Evolutionary conservation across 2,329 filamentous ascomycete genomes (phyloP), one percentile per base, ranked within the genome.

Genomic region (Xylariaceae sp.): DNA sequence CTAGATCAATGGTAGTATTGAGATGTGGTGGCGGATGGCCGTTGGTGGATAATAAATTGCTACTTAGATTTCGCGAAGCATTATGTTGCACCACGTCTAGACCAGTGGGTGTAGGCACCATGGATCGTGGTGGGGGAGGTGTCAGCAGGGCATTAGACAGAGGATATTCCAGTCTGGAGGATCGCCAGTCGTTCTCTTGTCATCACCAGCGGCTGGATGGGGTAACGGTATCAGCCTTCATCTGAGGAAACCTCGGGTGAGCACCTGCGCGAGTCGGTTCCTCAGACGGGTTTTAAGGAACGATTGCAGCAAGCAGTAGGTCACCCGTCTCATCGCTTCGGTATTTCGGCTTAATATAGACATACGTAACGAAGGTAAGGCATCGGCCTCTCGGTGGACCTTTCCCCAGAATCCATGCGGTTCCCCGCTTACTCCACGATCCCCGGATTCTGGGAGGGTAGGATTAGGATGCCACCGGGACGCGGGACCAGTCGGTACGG

Each of bases 1-100:
- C 19, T 19, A 19, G 19, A 19, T 19, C 19, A 19, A 19, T 19
- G 39, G 27, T 47, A 37, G 47, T 8, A 34, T 12, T 26, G 44
- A 19, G 19, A 19, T 41, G 32, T 39, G 41, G 44, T 53, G 6
- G 30, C n/a, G 4, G 32, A 41, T 6, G 29, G 26, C 53, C 47
- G 51, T 59, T 59, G 49, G 55, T 55, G 57, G 57, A 59, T 53
- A 57, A 59, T 53, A 34, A 34, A 8, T 34, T 34, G 8, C 32
- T 34, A 8, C 32, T 5, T 34, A 34, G 32, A 34, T 34, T 34
- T 34, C 32, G 32, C 8, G 5, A 34, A 34, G 32, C 32, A 34
- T 34, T 34, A 8, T 6, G 8, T 34, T 34, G 32, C 32, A 34
- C 32, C 32, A 8, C 19, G 19, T 19, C 19, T 19, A 19, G 19